phyloP scores from a whole-genome alignment of 345 rosid genomes.

The Stellera chamaejasme region DNA sequence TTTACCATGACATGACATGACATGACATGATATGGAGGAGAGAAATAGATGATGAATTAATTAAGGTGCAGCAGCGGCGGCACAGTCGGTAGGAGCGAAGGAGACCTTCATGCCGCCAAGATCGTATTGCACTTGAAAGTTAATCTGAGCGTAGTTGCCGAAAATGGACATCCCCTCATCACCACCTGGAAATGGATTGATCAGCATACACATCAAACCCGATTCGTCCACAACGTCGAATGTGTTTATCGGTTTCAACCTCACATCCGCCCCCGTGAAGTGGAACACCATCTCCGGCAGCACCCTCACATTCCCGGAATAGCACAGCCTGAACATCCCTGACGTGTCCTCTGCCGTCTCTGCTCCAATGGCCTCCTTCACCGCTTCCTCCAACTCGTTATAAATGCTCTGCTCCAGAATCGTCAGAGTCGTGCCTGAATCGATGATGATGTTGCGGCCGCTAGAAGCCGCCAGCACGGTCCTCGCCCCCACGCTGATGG shows the following conservation, averaged over 20 bases:
- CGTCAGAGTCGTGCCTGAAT: constrained; percentile 14
- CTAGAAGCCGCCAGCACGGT: background rate
- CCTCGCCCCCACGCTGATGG: background rate
- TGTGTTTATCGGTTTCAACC: constrained; percentile 35
- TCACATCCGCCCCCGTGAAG: constrained; percentile 17
- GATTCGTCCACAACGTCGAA: constrained; percentile 16
- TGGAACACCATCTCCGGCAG: constrained; percentile 21
- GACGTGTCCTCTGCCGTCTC: background rate
- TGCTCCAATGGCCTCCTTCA: background rate
- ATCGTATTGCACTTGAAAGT: constrained; percentile 9
- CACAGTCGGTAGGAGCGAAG: constrained; percentile 4
- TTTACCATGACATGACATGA: too few species aligned
- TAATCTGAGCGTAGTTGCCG: constrained; percentile 5
- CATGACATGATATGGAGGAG: too few species aligned
- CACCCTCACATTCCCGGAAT: background rate
- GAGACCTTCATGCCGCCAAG: background rate
- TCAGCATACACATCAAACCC: constrained; percentile 1
- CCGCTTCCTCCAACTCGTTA: background rate
- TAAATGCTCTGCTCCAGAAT: constrained; percentile 1
- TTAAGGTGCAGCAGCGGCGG: background rate
- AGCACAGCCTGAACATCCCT: too few species aligned
- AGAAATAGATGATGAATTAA: too few species aligned
- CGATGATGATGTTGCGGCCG: constrained; percentile 11
- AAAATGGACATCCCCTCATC: background rate
- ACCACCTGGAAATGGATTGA: background rate